Evolutionary conservation across 371 early-diverging fungal species (phyloP).

Genomic region (Nematocida homosporus): DNA sequence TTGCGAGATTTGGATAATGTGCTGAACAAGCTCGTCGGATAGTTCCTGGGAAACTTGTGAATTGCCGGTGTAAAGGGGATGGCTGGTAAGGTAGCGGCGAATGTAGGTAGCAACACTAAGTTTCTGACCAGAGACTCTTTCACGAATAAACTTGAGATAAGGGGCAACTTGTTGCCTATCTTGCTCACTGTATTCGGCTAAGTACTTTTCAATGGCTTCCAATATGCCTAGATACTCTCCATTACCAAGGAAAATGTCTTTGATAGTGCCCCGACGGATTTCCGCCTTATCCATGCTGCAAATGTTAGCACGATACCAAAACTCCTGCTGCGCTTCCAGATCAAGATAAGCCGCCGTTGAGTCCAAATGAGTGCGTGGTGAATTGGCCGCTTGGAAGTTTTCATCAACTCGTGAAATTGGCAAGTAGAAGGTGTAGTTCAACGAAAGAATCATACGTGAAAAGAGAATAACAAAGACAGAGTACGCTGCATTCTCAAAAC

Average conservation of each 20-base stretch:
- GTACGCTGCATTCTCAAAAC: conserved; percentile 93
- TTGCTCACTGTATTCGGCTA: conserved; percentile 72
- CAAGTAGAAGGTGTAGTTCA: conserved; percentile 85
- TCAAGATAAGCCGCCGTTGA: conserved; percentile 1
- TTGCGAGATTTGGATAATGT: conserved; percentile 37
- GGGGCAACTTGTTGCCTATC: conserved; percentile 36
- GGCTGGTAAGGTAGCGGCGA: conserved; percentile 78
- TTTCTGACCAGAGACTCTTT: conserved; percentile 60
- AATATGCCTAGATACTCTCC: conserved; percentile 62
- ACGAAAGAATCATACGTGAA: conserved; percentile 79
- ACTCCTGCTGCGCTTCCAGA: conserved; percentile 27
- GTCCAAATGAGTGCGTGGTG: neutral
- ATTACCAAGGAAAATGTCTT: conserved; percentile 88
- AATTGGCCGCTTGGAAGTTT: conserved; percentile 82
- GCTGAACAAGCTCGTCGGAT: conserved; percentile 75
- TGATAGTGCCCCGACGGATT: conserved; percentile 75
- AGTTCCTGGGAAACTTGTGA: conserved; percentile 77
- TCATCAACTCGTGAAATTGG: conserved; percentile 79
- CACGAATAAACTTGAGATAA: conserved; percentile 73
- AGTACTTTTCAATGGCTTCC: conserved; percentile 40
- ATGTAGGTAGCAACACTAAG: conserved; percentile 73
- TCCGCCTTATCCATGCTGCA: conserved; percentile 69
- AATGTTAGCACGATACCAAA: conserved; percentile 59
- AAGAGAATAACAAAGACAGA: conserved; percentile 83
- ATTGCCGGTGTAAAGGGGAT: conserved; percentile 82